A percentile compares a stretch with the other conserved stretches of the same genome.
Evolutionary conservation across 2,329 filamentous ascomycete species (phyloP).

Genomic region (Bipolaris gigantea): DNA sequence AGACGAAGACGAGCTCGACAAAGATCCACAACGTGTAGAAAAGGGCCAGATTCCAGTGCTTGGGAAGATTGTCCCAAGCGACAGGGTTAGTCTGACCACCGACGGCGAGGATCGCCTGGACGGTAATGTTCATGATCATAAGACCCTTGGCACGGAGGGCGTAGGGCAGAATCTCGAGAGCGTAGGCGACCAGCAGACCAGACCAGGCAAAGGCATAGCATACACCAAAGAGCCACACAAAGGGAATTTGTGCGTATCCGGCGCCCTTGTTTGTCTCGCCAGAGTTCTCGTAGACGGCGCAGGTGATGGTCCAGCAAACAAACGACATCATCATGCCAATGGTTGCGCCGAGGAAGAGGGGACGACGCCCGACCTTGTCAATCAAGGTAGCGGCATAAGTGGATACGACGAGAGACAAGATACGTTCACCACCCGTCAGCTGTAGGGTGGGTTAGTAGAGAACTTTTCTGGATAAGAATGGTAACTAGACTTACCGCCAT

Average conservation of each 20-base stretch:
- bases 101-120: conserved; percentile 65
- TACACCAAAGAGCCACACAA: conserved; percentile 55
- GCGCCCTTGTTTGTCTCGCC: conserved; percentile 40
- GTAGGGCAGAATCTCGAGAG: conserved; percentile 55
- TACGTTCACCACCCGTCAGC: conserved; percentile 55
- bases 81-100: conserved; percentile 64
- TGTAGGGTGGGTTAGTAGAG: conserved; percentile 6
- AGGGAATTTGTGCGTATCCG: conserved; percentile 52
- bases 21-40: conserved; percentile 67
- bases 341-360: conserved; percentile 56
- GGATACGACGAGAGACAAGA: conserved; percentile 61
- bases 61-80: conserved; percentile 62
- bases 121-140: conserved; percentile 62
- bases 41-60: conserved; percentile 63
- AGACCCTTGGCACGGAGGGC: conserved; percentile 54
- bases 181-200: conserved; percentile 59
- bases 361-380: conserved; percentile 59
- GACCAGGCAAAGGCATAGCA: conserved; percentile 62
- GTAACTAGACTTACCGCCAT: conserved; percentile 45
- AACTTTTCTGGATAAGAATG: not conserved
- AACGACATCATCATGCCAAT: conserved; percentile 42
- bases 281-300: conserved; percentile 28
- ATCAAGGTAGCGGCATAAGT: conserved; percentile 59
- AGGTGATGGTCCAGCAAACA: conserved; percentile 45
- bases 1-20: conserved; percentile 63